A percentile compares a stretch with the other conserved stretches of the same genome.
Evolutionary conservation across 805 yeast species (phyloP).

Genomic region (Saccharomycopsis javanensis): DNA sequence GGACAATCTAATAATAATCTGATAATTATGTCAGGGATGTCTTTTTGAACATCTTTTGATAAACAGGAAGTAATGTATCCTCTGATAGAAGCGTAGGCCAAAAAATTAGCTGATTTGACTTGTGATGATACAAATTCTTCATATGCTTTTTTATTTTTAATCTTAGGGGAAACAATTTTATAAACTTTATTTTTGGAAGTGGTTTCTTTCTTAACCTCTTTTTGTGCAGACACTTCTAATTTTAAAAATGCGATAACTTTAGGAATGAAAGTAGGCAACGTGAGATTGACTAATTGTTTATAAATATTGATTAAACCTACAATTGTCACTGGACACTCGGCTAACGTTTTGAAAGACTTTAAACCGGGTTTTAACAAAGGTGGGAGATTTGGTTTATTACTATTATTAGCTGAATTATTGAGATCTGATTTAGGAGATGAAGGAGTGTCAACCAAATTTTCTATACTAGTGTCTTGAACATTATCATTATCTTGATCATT

Average conservation of each 20-base stretch:
- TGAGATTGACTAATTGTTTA: constrained; percentile 59
- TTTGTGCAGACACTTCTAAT: constrained; percentile 77
- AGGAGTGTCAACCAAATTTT: constrained; percentile 1
- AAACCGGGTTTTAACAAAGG: constrained; percentile 44
- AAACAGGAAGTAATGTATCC: constrained; percentile 52
- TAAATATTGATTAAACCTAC: constrained; percentile 85
- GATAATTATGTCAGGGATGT: constrained; percentile 80
- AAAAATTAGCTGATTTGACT: constrained; percentile 89
- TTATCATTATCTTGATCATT: constrained; percentile 23
- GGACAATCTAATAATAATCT: constrained; percentile 92
- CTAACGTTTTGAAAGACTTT: constrained; percentile 78
- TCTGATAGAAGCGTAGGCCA: constrained; percentile 84
- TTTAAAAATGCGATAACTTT: constrained; percentile 64
- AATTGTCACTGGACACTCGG: constrained; percentile 96
- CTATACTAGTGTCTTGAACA: constrained; percentile 18
- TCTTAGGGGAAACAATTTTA: constrained; percentile 64
- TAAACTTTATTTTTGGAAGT: constrained; percentile 47
- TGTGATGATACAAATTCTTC: constrained; percentile 88
- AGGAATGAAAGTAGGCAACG: constrained; percentile 73
- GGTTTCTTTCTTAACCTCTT: constrained; percentile 48
- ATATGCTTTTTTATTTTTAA: constrained; percentile 67
- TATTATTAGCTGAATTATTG: constrained; percentile 28
- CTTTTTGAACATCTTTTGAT: constrained; percentile 24
- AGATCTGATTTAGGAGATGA: constrained; percentile 23
- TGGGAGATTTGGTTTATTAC: constrained; percentile 22